These are phyloP conservation scores for Scutellaria galericulata DNA, from an alignment of 257 asterid genomes.

Conservation along the genomic window DNA sequence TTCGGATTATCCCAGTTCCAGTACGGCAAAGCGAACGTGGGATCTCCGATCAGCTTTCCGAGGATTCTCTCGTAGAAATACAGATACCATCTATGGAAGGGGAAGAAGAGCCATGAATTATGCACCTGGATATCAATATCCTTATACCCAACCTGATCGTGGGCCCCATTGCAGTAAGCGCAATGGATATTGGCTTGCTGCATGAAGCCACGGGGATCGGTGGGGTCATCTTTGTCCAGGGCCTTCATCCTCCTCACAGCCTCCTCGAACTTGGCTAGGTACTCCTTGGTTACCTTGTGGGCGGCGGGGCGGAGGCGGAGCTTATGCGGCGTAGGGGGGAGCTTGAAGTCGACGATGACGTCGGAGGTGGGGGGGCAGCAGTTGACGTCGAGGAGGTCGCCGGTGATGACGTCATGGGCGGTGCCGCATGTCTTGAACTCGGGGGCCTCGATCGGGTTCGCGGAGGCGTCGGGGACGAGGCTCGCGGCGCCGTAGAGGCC, in stretches of 20 bases:
- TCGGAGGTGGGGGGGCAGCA: constrained; percentile 58
- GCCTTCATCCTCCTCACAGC: constrained; percentile 46
- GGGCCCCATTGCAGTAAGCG: constrained; percentile 44
- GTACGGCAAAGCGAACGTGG: constrained; percentile 33
- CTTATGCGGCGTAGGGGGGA: constrained; percentile 27
- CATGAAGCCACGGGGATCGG: constrained; percentile 55
- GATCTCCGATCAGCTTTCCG: constrained; percentile 43
- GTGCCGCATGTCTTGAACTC: constrained; percentile 40
- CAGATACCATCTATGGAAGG: constrained; percentile 55
- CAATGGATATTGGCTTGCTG: constrained; percentile 55
- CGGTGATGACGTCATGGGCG: neutral
- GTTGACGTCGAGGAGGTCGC: constrained; percentile 5
- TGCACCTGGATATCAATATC: constrained; percentile 48
- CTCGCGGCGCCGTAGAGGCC: constrained; percentile 45
- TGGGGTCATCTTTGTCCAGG: constrained; percentile 46
- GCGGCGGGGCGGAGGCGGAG: constrained; percentile 47
- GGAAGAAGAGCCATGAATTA: constrained; percentile 52
- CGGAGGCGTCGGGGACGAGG: constrained; percentile 37
- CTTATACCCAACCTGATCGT: constrained; percentile 45
- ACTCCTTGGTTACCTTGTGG: constrained; percentile 36
- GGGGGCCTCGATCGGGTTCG: constrained; percentile 40
- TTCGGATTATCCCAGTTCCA: constrained; percentile 33
- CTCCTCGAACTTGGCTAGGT: constrained; percentile 42
- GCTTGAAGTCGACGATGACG: constrained; percentile 35
- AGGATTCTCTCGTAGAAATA: constrained; percentile 54